Evolutionary conservation across 2,329 filamentous ascomycete species (phyloP).

Genomic region (Alternaria arbusti): DNA sequence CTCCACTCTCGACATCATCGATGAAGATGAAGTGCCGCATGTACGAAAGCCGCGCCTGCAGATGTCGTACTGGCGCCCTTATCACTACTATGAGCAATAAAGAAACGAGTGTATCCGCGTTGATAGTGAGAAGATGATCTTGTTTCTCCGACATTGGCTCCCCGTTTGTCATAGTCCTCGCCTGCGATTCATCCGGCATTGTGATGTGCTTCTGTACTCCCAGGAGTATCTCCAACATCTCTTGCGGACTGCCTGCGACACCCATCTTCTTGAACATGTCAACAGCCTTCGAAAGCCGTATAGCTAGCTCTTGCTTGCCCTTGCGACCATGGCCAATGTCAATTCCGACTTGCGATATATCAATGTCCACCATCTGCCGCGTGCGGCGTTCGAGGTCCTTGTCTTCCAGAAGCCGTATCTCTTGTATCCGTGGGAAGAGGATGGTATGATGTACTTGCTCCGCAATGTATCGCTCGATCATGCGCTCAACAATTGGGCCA

Average conservation of each 20-base stretch:
- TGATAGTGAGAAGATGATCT: slow-evolving; percentile 67
- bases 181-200: slow-evolving; percentile 53
- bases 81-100: slow-evolving; percentile 92
- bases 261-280: slow-evolving; percentile 89
- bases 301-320: slow-evolving; percentile 81
- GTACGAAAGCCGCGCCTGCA: slow-evolving; percentile 89
- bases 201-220: slow-evolving; percentile 85
- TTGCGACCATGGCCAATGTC: slow-evolving; percentile 77
- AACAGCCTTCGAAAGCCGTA: slow-evolving; percentile 77
- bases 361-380: slow-evolving; percentile 89
- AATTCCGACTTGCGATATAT: slow-evolving; percentile 93
- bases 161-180: slow-evolving; percentile 26
- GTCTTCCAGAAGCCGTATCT: slow-evolving; percentile 81
- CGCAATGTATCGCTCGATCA: slow-evolving; percentile 93
- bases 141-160: slow-evolving; percentile 57
- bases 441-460: slow-evolving; percentile 88
- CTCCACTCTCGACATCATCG: slow-evolving; percentile 94
- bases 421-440: slow-evolving; percentile 81
- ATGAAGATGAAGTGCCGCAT: slow-evolving; percentile 98
- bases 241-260: slow-evolving; percentile 78
- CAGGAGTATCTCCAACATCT: slow-evolving; percentile 84
- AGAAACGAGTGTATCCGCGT: slow-evolving; percentile 92
- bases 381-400: slow-evolving; percentile 88
- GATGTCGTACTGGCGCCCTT: slow-evolving; percentile 81
- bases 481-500: slow-evolving; percentile 85